These are phyloP conservation scores for Malassezia caprae DNA, from an alignment of 1,284 basidiomycete genomes.

Conservation along the genomic window DNA sequence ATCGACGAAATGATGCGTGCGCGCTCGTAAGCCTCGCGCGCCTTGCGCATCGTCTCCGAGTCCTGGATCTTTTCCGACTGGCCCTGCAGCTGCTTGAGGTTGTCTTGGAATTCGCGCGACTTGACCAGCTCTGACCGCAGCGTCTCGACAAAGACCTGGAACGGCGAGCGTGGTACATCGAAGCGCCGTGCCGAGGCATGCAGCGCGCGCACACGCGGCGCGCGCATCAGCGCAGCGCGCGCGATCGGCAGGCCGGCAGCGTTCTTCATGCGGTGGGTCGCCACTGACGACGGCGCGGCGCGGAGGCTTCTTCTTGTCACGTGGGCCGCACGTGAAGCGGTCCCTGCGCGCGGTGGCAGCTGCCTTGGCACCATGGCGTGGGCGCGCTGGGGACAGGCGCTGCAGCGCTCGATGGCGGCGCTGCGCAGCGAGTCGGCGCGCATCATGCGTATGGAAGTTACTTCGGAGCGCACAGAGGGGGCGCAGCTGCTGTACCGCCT, in stretches of 20 bases:
- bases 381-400: constrained; percentile 27
- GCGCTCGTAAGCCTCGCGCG: constrained; percentile 80
- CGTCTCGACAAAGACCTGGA: constrained; percentile 89
- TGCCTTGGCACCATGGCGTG: constrained; percentile 24
- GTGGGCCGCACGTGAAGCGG: constrained; percentile 10
- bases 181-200: constrained; percentile 5
- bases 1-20: constrained; percentile 87
- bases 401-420: constrained; percentile 32
- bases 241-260: background rate
- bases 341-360: background rate
- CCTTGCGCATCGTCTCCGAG: constrained; percentile 87
- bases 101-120: constrained; percentile 87
- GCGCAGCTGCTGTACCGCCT: constrained; percentile 31
- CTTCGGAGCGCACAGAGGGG: constrained; percentile 22
- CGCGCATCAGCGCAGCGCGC: constrained; percentile 1
- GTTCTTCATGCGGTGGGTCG: background rate
- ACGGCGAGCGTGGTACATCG: constrained; percentile 58
- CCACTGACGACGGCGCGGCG: background rate
- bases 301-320: constrained; percentile 10
- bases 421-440: constrained; percentile 32
- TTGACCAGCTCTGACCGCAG: constrained; percentile 83
- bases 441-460: constrained; percentile 43
- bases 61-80: constrained; percentile 96
- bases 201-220: constrained; percentile 4
- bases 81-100: constrained; percentile 90